Evolutionary conservation across 2,329 filamentous ascomycete species (phyloP), one percentile per base, ranked within the genome.

Genomic region (Clarireedia monteithiana): DNA sequence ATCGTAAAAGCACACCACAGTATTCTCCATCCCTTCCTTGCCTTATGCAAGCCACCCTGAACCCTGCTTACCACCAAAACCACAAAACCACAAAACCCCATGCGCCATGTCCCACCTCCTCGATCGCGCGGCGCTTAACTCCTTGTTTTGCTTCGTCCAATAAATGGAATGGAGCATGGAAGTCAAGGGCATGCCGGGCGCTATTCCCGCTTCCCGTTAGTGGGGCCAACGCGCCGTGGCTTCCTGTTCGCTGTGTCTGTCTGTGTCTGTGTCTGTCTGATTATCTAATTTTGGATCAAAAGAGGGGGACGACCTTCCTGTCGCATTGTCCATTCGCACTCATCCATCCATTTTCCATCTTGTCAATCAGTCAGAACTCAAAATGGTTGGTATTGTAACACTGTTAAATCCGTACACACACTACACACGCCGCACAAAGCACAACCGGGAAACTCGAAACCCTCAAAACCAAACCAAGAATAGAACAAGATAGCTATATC

Each of bases 101-200:
- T 34, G 30, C 30, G 30, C 23, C 40, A 30, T 53, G 34, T 46
- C 17, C 14, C 15, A 20, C 26, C 26, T 9, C 26, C 40, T 42
- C 46, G 52, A 54, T 49, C 36, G 20, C 24, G 24, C 52, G 53
- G 53, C 53, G 53, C 53, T 55, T 55, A 55, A 24, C 39, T n/a
- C 26, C 53, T 17, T 55, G 46, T 44, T 27, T 39, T 27, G 26
- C 27, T 40, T 24, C 17, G n/a, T 30, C 30, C 34, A 38, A 46
- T 53, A 5, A 39, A 47, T n/a, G 9, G 20, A 42, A 20, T 42
- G 20, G 20, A 42, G 34, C 36, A 42, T 17, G 6, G 36, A 30
- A 30, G 15, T n/a, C 6, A 12, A 42, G 10, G 5, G 14, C 6
- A 27, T n/a, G n/a, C 12, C 20, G 9, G 26, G 5, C 17, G 23